phyloP scores from a whole-genome alignment of 75 land plant species.

The Pinus taeda region DNA sequence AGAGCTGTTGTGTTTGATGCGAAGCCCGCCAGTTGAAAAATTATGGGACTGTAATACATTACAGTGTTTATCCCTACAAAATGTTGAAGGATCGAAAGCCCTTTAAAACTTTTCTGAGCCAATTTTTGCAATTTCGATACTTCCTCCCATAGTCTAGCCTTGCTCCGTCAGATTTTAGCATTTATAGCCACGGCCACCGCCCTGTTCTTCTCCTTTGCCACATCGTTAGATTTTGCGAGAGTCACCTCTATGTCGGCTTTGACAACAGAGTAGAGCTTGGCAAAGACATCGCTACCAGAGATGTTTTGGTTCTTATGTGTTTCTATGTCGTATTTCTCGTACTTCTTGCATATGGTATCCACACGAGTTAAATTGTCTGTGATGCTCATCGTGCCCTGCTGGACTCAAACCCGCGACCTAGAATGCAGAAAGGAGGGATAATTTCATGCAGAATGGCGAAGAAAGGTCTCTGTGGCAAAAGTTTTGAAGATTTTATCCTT shows the following conservation, averaged over 20 bases:
- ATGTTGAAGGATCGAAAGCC: too few relatives aligned
- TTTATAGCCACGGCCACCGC: slow-evolving; percentile 70
- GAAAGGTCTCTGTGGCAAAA: too few relatives aligned
- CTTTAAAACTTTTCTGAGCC: slow-evolving; percentile 48
- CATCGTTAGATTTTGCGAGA: slow-evolving; percentile 63
- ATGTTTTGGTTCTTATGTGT: slow-evolving; percentile 46
- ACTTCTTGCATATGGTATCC: slow-evolving; percentile 83
- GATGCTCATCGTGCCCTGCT: slow-evolving; percentile 56
- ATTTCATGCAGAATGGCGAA: too few relatives aligned
- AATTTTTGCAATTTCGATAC: slow-evolving; percentile 74
- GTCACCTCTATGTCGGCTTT: slow-evolving; percentile 66
- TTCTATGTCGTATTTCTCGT: slow-evolving; percentile 83
- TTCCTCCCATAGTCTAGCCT: slow-evolving; percentile 71
- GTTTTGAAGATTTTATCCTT: too few relatives aligned
- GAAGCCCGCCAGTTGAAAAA: too few relatives aligned
- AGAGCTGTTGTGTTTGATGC: too few relatives aligned
- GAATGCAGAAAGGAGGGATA: too few relatives aligned
- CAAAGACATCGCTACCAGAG: slow-evolving; percentile 68
- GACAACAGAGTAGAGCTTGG: slow-evolving; percentile 62
- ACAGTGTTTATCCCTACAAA: too few relatives aligned
- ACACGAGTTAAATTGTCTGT: slow-evolving; percentile 80
- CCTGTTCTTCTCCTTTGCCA: slow-evolving; percentile 67
- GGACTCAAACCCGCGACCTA: too few relatives aligned
- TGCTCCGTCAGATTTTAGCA: slow-evolving; percentile 80
- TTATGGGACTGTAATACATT: too few relatives aligned